Evolutionary conservation across 2,329 filamentous ascomycete genomes (phyloP).

Genomic region (Phialophora macrospora): DNA sequence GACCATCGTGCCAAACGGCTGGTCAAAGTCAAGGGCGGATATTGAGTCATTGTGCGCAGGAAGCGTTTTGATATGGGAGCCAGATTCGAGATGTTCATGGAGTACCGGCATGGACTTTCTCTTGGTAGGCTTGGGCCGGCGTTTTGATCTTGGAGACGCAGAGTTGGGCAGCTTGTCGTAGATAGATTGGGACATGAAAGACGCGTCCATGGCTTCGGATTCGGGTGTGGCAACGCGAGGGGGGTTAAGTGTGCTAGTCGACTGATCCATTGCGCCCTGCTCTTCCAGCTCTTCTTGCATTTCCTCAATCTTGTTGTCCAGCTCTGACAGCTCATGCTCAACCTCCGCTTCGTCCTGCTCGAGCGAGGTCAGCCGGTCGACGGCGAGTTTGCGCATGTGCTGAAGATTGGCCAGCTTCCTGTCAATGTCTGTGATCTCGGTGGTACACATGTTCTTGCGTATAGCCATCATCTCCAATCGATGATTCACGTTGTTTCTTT

Average conservation of each 20-base stretch:
- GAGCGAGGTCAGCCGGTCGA: constrained; percentile 81
- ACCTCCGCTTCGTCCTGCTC: constrained; percentile 90
- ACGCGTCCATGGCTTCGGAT: constrained; percentile 55
- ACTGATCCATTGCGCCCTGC: constrained; percentile 41
- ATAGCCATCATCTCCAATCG: constrained; percentile 88
- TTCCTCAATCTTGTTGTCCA: constrained; percentile 67
- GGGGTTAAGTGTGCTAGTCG: constrained; percentile 39
- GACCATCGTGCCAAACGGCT: constrained; percentile 94
- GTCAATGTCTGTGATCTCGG: constrained; percentile 95
- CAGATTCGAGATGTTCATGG: constrained; percentile 92
- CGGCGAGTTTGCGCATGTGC: constrained; percentile 87
- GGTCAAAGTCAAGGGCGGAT: constrained; percentile 92
- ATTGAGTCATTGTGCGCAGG: constrained; percentile 86
- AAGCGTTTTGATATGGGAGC: constrained; percentile 84
- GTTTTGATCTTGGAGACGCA: constrained; percentile 52
- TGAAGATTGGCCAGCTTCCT: constrained; percentile 93
- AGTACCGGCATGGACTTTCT: constrained; percentile 90
- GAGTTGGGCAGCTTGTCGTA: constrained; percentile 82
- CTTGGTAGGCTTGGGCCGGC: constrained; percentile 56
- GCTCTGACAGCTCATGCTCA: constrained; percentile 76
- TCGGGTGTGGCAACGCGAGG: constrained; percentile 55
- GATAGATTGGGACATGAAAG: constrained; percentile 97
- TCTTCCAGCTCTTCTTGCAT: constrained; percentile 63
- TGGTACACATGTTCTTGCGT: constrained; percentile 95
- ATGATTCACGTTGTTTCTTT: constrained; percentile 79